phyloP scores from a whole-genome alignment of 2,329 filamentous ascomycete genomes.

The Aspergillus hortae region DNA sequence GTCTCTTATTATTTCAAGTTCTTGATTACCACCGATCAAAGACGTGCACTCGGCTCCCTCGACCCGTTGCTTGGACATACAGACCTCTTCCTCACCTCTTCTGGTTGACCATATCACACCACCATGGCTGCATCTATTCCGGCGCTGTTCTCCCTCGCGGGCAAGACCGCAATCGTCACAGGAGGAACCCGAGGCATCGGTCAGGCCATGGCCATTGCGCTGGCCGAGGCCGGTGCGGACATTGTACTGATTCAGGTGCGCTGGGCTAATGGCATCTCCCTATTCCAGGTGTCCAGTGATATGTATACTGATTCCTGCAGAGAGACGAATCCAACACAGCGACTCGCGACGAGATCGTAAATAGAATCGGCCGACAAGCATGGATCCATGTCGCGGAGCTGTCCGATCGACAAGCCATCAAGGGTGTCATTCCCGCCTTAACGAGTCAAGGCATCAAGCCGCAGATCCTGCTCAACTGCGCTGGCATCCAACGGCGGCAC shows the following conservation, averaged over 20 bases:
- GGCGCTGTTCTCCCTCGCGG: conserved; percentile 38
- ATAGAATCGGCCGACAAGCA: conserved; percentile 37
- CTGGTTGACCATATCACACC: conserved; percentile 1
- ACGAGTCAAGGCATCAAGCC: conserved; percentile 53
- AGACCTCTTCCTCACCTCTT: too few relatives aligned
- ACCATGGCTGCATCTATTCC: conserved; percentile 26
- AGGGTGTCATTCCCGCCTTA: conserved; percentile 38
- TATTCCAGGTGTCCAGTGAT: background rate
- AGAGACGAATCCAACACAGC: conserved; percentile 50
- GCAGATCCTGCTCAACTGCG: conserved; percentile 80
- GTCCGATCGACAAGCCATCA: conserved; percentile 39
- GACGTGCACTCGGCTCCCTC: background rate
- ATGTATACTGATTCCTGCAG: conserved; percentile 30
- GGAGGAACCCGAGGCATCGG: conserved; percentile 49
- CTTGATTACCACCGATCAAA: background rate
- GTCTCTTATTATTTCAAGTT: background rate
- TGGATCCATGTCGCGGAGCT: conserved; percentile 45
- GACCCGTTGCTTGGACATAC: too few relatives aligned
- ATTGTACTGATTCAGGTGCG: conserved; percentile 41
- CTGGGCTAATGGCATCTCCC: background rate
- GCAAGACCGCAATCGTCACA: conserved; percentile 45
- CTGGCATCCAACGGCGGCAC: conserved; percentile 78
- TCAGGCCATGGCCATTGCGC: conserved; percentile 44
- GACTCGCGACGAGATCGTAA: conserved; percentile 41
- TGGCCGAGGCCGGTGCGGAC: conserved; percentile 48